Evolutionary conservation across 352 stramenopile species (phyloP).

Genomic region (Phytophthora lateralis): DNA sequence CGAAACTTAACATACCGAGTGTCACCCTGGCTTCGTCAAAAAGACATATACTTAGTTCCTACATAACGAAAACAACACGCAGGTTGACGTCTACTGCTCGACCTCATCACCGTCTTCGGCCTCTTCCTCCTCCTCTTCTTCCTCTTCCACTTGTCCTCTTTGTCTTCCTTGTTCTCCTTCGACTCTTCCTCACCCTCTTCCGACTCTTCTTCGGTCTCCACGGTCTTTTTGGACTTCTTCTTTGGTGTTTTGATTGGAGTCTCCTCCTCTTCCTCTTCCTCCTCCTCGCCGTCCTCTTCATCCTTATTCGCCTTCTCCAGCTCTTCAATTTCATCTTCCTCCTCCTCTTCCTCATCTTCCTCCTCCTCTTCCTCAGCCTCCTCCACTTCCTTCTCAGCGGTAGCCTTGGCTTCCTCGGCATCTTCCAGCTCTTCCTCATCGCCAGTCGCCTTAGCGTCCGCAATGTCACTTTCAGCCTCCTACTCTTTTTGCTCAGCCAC

Average conservation of each 20-base stretch:
- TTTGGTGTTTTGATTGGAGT: background rate
- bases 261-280: conserved; percentile 22
- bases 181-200: conserved; percentile 7
- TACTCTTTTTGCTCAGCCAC: conserved; percentile 29
- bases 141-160: conserved; percentile 16
- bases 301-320: conserved; percentile 11
- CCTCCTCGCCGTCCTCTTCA: conserved; percentile 17
- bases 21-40: background rate
- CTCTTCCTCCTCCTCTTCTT: conserved; percentile 22
- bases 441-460: conserved; percentile 23
- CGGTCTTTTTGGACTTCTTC: conserved; percentile 9
- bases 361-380: conserved; percentile 27
- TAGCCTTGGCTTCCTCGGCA: conserved; percentile 14
- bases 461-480: conserved; percentile 35
- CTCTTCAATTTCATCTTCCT: conserved; percentile 26
- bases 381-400: conserved; percentile 33
- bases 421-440: conserved; percentile 32
- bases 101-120: conserved; percentile 14
- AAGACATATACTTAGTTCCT: conserved; percentile 18
- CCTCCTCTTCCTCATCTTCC: conserved; percentile 20
- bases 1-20: too few relatives aligned
- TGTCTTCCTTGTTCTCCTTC: conserved; percentile 10
- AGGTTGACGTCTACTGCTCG: conserved; percentile 2
- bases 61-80: conserved; percentile 15
- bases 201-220: conserved; percentile 4